phyloP scores from a whole-genome alignment of 768 basidiomycete genomes.

The Myochromella boudieri region DNA sequence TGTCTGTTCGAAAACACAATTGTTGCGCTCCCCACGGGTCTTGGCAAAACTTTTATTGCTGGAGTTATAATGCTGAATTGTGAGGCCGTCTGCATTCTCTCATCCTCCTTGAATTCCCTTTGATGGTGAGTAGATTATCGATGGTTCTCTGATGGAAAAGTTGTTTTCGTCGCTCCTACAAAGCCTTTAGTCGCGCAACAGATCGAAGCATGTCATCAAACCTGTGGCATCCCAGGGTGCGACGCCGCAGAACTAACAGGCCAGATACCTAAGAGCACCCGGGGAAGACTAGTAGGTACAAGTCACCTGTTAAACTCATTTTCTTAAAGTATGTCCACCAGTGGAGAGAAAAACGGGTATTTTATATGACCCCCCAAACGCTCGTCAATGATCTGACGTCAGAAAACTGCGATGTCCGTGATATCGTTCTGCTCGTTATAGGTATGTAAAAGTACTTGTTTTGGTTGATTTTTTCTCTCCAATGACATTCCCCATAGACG shows the following conservation, averaged over 20 bases:
- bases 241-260: constrained; percentile 91
- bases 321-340: constrained; percentile 25
- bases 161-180: constrained; percentile 94
- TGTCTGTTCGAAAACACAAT: constrained; percentile 92
- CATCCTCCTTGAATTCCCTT: not conserved
- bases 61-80: constrained; percentile 97
- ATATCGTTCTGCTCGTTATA: constrained; percentile 86
- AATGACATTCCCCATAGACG: constrained; percentile 52
- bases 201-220: constrained; percentile 87
- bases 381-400: constrained; percentile 80
- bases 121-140: constrained; percentile 61
- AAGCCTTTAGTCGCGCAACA: constrained; percentile 97
- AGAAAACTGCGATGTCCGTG: constrained; percentile 71
- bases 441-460: constrained; percentile 48
- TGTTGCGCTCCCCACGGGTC: constrained; percentile 91
- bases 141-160: constrained; percentile 91
- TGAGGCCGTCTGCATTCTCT: constrained; percentile 24
- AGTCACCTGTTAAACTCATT: not conserved
- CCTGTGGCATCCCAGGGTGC: constrained; percentile 87
- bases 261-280: constrained; percentile 49
- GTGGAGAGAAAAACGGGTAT: constrained; percentile 84
- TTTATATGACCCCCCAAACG: constrained; percentile 97
- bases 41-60: constrained; percentile 98
- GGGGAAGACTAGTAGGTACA: constrained; percentile 59
- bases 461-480: not conserved